Evolutionary conservation across 2,329 filamentous ascomycete species (phyloP), one percentile per base, ranked within the genome.

Genomic region (Monosporascus sp.): DNA sequence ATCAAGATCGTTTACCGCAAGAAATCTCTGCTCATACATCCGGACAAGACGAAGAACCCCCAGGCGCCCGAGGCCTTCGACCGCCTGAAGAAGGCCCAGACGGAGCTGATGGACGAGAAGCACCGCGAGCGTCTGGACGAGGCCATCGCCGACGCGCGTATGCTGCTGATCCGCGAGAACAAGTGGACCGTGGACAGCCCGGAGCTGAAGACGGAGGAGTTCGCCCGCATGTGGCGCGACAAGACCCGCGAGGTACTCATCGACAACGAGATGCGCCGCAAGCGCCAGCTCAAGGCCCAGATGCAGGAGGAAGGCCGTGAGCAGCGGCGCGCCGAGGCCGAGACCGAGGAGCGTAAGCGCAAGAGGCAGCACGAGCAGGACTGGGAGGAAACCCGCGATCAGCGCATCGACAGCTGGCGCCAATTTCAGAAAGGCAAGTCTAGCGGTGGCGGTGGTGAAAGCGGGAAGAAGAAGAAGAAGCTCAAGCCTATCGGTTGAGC

Each of bases 1-100:
- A 97, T 99, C 78, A 97, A 97, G 74, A 78, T 87, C 63, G 83
- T 84, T 61, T 99, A 97, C 76, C 92, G 94, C 78, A 92, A 91
- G 65, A 97, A 97, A 73, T 99, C 94, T n/a, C 86, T 99, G 53
- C 85, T 99, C 48, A 97, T 99, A 76, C 94, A 99, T 77, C 94
- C 94, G 7, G 94, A 99, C 78, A 99, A 99, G 73, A 97, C 94
- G 53, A 86, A 86, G 66, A 97, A 99, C 68, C 87, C 91, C 0
- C 82, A 79, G 48, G 94, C 94, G 0, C 93, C 94, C 3, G 94
- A 97, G 65, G 94, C 94, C 60, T 99, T 99, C 68, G 94, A 99
- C 73, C 86, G 93, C 9, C 81, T 99, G 27, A 96, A 96, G 67
- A 97, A 97, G 73, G 94, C 94, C 0, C 91, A 97, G 68, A 88